A percentile compares a stretch with the other conserved stretches of the same genome.
Evolutionary conservation across 148 eudicot genomes (phyloP).

Genomic region (Amaranthus hypochondriacus): DNA sequence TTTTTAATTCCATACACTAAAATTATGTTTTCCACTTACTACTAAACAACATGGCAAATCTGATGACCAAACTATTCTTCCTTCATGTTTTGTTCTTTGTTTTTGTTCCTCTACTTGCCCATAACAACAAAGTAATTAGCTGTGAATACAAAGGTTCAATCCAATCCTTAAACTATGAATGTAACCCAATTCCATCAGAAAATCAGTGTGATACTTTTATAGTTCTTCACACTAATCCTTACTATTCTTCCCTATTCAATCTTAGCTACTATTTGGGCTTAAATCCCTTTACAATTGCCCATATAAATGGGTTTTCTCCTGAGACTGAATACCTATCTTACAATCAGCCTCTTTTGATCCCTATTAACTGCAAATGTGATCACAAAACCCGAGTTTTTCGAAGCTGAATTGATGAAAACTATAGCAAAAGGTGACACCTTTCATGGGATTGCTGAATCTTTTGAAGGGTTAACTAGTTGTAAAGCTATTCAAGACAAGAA

Average conservation of each 20-base stretch:
- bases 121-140: constrained; percentile 24
- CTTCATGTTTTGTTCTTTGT: constrained; percentile 14
- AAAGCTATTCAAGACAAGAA: constrained; percentile 41
- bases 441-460: constrained; percentile 37
- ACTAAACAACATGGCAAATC: constrained; percentile 26
- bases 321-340: constrained; percentile 38
- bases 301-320: constrained; percentile 44
- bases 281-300: constrained; percentile 28
- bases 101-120: constrained; percentile 28
- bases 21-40: constrained; percentile 16
- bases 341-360: constrained; percentile 49
- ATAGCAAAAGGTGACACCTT: constrained; percentile 45
- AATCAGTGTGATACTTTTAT: constrained; percentile 44
- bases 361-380: constrained; percentile 49
- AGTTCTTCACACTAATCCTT: constrained; percentile 44
- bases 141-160: constrained; percentile 30
- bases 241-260: constrained; percentile 45
- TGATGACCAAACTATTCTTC: constrained; percentile 26
- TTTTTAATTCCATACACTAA: constrained; percentile 19
- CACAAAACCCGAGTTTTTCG: constrained; percentile 25
- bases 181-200: constrained; percentile 22
- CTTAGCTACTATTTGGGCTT: constrained; percentile 52
- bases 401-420: constrained; percentile 37
- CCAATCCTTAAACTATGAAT: constrained; percentile 23
- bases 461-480: constrained; percentile 66